phyloP scores from a whole-genome alignment of 768 basidiomycete species.

The Dacryopinax primogenitus region DNA sequence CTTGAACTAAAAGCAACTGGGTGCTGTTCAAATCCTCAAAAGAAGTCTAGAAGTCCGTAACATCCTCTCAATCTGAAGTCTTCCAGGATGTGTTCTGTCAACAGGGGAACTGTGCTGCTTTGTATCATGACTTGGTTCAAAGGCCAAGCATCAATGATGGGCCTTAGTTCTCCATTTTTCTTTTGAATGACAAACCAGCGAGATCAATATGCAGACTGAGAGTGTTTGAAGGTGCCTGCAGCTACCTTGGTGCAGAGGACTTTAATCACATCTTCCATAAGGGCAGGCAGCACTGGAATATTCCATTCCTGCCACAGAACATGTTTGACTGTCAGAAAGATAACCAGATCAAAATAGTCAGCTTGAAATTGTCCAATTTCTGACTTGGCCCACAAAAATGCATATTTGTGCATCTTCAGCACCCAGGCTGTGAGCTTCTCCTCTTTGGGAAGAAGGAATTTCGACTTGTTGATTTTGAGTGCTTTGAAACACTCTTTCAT shows the following conservation, averaged over 20 bases:
- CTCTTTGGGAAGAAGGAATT: slow-evolving; percentile 19
- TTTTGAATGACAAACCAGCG: slow-evolving; percentile 28
- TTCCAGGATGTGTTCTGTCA: slow-evolving; percentile 27
- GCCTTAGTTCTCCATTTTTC: slow-evolving; percentile 28
- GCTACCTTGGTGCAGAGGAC: slow-evolving; percentile 29
- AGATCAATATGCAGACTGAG: slow-evolving; percentile 30
- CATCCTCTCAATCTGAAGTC: slow-evolving; percentile 27
- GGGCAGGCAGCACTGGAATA: slow-evolving; percentile 26
- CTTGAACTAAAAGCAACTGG: slow-evolving; percentile 22
- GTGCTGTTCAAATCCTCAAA: slow-evolving; percentile 30
- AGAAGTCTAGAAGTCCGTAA: slow-evolving; percentile 19
- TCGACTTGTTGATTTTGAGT: slow-evolving; percentile 9
- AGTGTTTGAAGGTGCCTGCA: slow-evolving; percentile 32
- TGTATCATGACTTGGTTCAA: slow-evolving; percentile 31
- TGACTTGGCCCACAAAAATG: slow-evolving; percentile 15
- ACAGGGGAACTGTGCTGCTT: slow-evolving; percentile 29
- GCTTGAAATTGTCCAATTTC: slow-evolving; percentile 10
- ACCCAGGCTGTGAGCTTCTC: slow-evolving; percentile 13
- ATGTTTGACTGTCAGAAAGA: background rate
- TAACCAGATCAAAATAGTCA: slow-evolving; percentile 13
- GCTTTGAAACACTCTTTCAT: background rate
- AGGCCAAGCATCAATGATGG: slow-evolving; percentile 31
- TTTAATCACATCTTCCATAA: slow-evolving; percentile 24
- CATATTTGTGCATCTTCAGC: slow-evolving; percentile 14
- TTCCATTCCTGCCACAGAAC: slow-evolving; percentile 15